A percentile compares a stretch with the other conserved stretches of the same genome.
Evolutionary conservation across 495 filamentous ascomycete species (phyloP).

Genomic region (Staphylotrichum longicolle): DNA sequence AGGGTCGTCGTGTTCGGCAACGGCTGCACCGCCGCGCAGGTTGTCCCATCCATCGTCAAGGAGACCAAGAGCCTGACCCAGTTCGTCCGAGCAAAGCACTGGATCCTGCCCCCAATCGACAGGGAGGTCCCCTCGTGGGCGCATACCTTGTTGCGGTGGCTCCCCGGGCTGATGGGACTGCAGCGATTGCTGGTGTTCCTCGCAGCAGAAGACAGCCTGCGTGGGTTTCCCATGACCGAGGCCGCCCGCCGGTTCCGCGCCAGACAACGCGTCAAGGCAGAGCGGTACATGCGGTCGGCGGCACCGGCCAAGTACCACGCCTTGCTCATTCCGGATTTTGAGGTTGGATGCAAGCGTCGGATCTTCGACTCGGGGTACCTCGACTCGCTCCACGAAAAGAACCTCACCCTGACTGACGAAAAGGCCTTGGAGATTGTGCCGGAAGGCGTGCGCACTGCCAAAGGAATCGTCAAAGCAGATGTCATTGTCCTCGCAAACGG

Average conservation of each 20-base stretch:
- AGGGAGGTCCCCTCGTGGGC: constrained; percentile 12
- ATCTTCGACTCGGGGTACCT: constrained; percentile 42
- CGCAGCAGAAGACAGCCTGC: constrained; percentile 26
- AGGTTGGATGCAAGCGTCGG: constrained; percentile 45
- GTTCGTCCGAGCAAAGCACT: constrained; percentile 32
- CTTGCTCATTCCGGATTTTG: constrained; percentile 44
- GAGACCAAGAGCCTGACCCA: constrained; percentile 36
- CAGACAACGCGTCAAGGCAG: constrained; percentile 18
- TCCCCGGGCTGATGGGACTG: constrained; percentile 32
- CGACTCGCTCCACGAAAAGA: constrained; percentile 32
- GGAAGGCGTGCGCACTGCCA: constrained; percentile 32
- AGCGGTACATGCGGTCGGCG: constrained; percentile 36
- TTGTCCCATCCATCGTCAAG: constrained; percentile 39
- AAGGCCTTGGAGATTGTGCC: constrained; percentile 38
- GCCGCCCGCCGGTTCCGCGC: constrained; percentile 17
- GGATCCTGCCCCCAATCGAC: constrained; percentile 41
- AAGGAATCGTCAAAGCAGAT: constrained; percentile 36
- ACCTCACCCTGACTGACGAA: constrained; percentile 38
- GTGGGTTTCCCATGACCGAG: constrained; percentile 29
- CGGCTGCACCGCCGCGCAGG: constrained; percentile 54
- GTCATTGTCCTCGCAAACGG: constrained; percentile 46
- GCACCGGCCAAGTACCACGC: constrained; percentile 43
- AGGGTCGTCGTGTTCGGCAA: constrained; percentile 60
- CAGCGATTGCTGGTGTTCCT: constrained; percentile 33
- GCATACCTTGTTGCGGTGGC: constrained; percentile 19